Evolutionary conservation across 1,284 basidiomycete genomes (phyloP).

Genomic region (Boletus calvinii): DNA sequence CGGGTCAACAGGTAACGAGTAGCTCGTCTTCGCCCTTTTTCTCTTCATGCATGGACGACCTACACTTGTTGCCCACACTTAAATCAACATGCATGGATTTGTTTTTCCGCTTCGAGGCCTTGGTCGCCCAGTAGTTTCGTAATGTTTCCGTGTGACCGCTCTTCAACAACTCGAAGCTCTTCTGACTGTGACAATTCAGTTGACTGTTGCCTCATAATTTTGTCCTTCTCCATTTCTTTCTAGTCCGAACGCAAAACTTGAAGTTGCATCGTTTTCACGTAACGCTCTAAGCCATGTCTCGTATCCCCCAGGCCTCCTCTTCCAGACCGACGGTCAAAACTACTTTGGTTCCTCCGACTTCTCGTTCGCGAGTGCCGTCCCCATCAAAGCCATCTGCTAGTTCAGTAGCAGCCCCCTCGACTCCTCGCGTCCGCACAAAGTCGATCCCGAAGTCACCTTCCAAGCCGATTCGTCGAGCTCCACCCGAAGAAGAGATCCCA

Average conservation of each 20-base stretch:
- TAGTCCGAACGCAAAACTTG: slow-evolving; percentile 8
- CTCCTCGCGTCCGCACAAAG: slow-evolving; percentile 36
- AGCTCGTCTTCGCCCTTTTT: background rate
- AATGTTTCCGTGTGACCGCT: slow-evolving; percentile 21
- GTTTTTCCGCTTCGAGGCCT: background rate
- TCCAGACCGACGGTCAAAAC: slow-evolving; percentile 37
- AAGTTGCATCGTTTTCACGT: background rate
- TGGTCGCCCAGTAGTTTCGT: slow-evolving; percentile 13
- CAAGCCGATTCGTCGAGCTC: slow-evolving; percentile 34
- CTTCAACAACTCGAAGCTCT: background rate
- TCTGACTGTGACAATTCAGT: background rate
- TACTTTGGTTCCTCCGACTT: slow-evolving; percentile 21
- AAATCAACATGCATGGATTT: background rate
- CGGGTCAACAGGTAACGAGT: slow-evolving; percentile 2
- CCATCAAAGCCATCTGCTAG: slow-evolving; percentile 38
- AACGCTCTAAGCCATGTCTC: slow-evolving; percentile 39
- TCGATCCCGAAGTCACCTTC: slow-evolving; percentile 39
- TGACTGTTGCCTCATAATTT: background rate
- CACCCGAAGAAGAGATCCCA: slow-evolving; percentile 30
- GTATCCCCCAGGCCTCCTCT: slow-evolving; percentile 47
- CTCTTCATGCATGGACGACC: background rate
- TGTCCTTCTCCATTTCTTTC: background rate
- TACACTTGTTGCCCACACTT: background rate
- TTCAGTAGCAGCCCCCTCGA: slow-evolving; percentile 24
- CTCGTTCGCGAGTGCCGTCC: slow-evolving; percentile 35